Evolutionary conservation across 768 basidiomycete genomes (phyloP), one percentile per base, ranked within the genome.

Genomic region (Ramaria sp.): DNA sequence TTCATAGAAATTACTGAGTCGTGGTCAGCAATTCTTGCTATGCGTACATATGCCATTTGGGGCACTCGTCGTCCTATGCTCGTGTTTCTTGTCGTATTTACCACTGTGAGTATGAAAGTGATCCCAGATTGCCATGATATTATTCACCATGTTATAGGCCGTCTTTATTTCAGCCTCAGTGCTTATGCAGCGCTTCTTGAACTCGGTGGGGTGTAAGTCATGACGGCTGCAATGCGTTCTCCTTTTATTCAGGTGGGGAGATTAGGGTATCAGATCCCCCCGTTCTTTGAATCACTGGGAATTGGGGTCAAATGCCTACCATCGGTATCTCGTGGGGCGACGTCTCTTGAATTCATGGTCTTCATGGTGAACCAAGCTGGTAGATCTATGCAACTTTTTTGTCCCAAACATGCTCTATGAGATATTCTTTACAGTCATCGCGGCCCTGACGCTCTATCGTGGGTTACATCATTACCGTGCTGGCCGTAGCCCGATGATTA

Each of bases 31-130:
- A 43, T 52, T 24, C 38, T 52, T 18, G 37, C 34, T 8, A 52
- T 52, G 51, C 34, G 51, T 15, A 41, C 51, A n/a, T 52, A 43
- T 39, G 51, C 51, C 20, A 41, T 52, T 15, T 52, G 51, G 51
- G 39, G 51, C 32, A 38, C 18, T 22, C 15, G 37, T 1, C 51
- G 37, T n/a, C 22, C 22, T 10, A 41, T 52, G 10, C 38, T 52
- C 28, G 18, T 39, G n/a, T 52, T 52, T 52, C 42, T 52, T 30
- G 37, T 52, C n/a, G 10, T 41, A n/a, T n/a, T n/a, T n/a, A n/a
- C n/a, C n/a, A n/a, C n/a, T n/a, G n/a, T n/a, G n/a, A n/a, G n/a
- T n/a, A n/a, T n/a, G n/a, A n/a, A n/a, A n/a, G n/a, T n/a, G n/a
- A n/a, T n/a, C n/a, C n/a, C n/a, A n/a, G n/a, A n/a, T n/a, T n/a